Conservation (phyloP, 805 yeast species). For the Yarrowia sp. region DNA sequence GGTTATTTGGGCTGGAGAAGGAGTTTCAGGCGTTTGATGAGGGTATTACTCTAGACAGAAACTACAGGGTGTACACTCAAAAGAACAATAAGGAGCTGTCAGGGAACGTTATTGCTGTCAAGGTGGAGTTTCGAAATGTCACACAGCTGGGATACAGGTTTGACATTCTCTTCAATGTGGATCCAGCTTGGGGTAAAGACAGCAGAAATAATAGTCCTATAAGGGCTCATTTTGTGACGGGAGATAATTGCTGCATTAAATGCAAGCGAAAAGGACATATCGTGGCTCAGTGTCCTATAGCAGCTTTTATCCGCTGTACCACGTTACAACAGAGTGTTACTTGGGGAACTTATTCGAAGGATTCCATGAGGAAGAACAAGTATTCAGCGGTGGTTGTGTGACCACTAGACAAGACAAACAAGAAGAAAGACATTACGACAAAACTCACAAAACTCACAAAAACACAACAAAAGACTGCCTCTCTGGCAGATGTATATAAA, state of each 20-base stretch:
- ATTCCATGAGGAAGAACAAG: not conserved
- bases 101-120: not conserved
- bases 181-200: slow-evolving; percentile 1
- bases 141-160: not conserved
- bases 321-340: not conserved
- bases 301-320: not conserved
- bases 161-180: not conserved
- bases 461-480: not conserved
- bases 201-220: not conserved
- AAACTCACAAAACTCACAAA: not conserved
- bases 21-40: not conserved
- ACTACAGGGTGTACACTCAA: not conserved
- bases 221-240: slow-evolving; percentile 5
- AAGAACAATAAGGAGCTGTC: slow-evolving; percentile 1
- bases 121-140: not conserved
- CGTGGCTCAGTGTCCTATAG: not conserved
- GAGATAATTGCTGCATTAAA: slow-evolving; percentile 13
- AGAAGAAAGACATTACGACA: too few species aligned
- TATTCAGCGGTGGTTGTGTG: not conserved
- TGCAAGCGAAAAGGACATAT: slow-evolving; percentile 8
- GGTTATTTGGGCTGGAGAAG: slow-evolving; percentile 10
- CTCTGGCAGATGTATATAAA: slow-evolving; percentile 4
- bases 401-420: too few species aligned
- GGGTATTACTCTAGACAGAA: not conserved
- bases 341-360: not conserved